Evolutionary conservation across 2,329 filamentous ascomycete species (phyloP).

Genomic region (Blastomyces silverae): DNA sequence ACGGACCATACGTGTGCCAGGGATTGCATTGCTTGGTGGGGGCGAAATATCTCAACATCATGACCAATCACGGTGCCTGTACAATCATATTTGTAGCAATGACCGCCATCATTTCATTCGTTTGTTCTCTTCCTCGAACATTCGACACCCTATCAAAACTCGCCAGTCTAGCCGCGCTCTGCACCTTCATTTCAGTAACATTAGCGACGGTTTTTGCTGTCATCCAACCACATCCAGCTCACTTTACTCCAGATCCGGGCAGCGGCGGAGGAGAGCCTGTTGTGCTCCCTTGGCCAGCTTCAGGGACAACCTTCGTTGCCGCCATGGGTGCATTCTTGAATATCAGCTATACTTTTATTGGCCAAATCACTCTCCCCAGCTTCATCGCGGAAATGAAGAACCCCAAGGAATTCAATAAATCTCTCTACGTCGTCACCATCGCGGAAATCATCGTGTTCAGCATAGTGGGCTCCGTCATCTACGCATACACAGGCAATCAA

Average conservation of each 20-base stretch:
- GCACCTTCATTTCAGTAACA: constrained; percentile 84
- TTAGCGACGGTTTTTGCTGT: constrained; percentile 76
- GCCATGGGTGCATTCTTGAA: constrained; percentile 88
- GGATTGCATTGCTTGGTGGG: constrained; percentile 70
- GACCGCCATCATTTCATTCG: constrained; percentile 65
- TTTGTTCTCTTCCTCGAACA: constrained; percentile 76
- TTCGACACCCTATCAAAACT: constrained; percentile 74
- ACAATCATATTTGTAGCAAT: constrained; percentile 75
- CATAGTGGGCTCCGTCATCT: constrained; percentile 71
- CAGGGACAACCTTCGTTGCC: constrained; percentile 69
- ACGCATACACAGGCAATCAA: constrained; percentile 80
- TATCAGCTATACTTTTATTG: constrained; percentile 94
- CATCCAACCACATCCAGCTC: constrained; percentile 65
- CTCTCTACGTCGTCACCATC: constrained; percentile 83
- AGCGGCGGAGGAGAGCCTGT: constrained; percentile 54
- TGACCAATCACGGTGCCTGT: constrained; percentile 64
- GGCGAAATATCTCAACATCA: constrained; percentile 84
- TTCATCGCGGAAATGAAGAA: constrained; percentile 93
- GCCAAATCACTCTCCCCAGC: constrained; percentile 85
- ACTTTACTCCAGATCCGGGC: constrained; percentile 50
- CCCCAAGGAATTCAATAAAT: constrained; percentile 80
- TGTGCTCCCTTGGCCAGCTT: constrained; percentile 60
- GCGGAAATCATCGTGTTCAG: constrained; percentile 81
- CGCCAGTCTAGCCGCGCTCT: constrained; percentile 71
- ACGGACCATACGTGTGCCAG: background rate